Base-by-base conservation (phyloP, 2,329 filamentous ascomycete species). In the Triangularia setosa region DNA sequence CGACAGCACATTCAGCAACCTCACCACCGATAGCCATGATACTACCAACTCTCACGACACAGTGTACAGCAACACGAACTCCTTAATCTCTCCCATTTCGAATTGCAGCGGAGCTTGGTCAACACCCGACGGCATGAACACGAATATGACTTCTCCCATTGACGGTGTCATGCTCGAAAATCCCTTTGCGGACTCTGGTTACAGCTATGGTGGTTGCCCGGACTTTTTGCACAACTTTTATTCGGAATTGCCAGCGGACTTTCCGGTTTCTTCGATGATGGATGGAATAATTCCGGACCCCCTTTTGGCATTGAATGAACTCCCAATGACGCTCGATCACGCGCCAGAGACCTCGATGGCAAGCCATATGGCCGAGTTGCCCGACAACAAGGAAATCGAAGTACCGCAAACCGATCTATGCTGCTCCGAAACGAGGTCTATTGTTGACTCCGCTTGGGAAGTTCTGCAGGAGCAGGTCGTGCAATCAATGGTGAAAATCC, bases 61-160 rank as follows among this genome's bases (percentile, higher is more conserved):
- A 74, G 75, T 74, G 56, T 71, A 75, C 62, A 76, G 77, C 71
- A 75, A 77, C 66, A 67, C 64, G 55, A 78, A 74, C 62, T 78
- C 75, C 63, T 67, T 78, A 28, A 76, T 84, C 60, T 84, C 83
- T 6, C 80, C 83, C 9, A 72, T 80, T 40, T 84, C 82, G 8
- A 76, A 76, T 28, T 83, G 76, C 74, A 79, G 78, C 58, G 72
- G 72, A 4, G 69, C 72, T 12, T 83, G 81, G 75, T 78, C 78
- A 11, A 75, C 76, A 67, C 73, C 70, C 16, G 76, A 78, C 9
- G 77, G 74, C 2, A 72, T 78, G 33, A 77, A 81, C 61, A 81
- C 81, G 1, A 74, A 73, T 61, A 72, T 82, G 68, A 80, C 80
- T 5, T 83, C 82, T 18, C 80, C 82, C 1, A 74, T 78, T 30